phyloP scores from a whole-genome alignment of 2,329 filamentous ascomycete species.

The Cladosporium oxysporum region DNA sequence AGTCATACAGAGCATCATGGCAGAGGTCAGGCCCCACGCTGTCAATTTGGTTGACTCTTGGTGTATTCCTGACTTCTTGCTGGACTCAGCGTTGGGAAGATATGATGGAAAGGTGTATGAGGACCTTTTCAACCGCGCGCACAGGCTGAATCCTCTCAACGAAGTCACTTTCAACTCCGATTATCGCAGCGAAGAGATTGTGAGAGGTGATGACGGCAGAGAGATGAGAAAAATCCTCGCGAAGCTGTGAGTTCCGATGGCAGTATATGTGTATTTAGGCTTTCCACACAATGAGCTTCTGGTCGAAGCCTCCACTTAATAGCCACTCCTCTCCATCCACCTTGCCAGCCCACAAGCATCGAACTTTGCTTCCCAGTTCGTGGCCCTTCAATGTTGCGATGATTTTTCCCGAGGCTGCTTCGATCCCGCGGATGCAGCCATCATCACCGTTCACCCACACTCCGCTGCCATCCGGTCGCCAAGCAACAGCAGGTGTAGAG shows the following conservation, averaged over 20 bases:
- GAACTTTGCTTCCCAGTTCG: constrained; percentile 58
- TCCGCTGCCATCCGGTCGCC: constrained; percentile 63
- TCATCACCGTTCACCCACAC: constrained; percentile 68
- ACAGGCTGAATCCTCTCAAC: constrained; percentile 55
- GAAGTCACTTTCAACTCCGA: constrained; percentile 53
- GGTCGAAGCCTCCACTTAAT: constrained; percentile 66
- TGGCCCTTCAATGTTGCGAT: constrained; percentile 55
- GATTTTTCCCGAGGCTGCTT: constrained; percentile 60
- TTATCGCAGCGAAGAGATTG: constrained; percentile 52
- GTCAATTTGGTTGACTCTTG: constrained; percentile 55
- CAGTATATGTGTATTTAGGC: neutral
- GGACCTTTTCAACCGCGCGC: constrained; percentile 54
- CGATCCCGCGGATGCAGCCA: constrained; percentile 61
- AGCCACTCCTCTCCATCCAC: constrained; percentile 52
- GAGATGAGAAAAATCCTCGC: constrained; percentile 33
- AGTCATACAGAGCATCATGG: constrained; percentile 50
- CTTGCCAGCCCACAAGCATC: constrained; percentile 58
- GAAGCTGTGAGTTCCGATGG: constrained; percentile 30
- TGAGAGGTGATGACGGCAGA: constrained; percentile 44
- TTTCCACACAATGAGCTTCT: constrained; percentile 60
- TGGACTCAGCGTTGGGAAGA: constrained; percentile 54
- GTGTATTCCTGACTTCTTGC: constrained; percentile 55
- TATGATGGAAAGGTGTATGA: constrained; percentile 58
- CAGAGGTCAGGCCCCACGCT: constrained; percentile 51
- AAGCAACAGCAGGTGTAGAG: constrained; percentile 62